Evolutionary conservation across 495 filamentous ascomycete genomes (phyloP), one percentile per base, ranked within the genome.

Genomic region (Trichoderma gamsii): DNA sequence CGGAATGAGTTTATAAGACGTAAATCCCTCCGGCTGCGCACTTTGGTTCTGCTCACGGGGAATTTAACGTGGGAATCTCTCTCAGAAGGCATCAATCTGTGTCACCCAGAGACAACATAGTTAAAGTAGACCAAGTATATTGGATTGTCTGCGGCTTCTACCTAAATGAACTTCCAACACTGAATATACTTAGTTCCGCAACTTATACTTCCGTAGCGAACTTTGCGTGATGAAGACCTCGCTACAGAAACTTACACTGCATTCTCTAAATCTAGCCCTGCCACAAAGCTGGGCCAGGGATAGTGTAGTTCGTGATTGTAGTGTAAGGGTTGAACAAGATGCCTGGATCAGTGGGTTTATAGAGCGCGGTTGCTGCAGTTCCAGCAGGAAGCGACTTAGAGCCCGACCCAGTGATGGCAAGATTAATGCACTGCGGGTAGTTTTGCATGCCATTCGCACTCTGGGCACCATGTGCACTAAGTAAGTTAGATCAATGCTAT

Each of bases 401-500:
- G 56, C 87, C 89, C 23, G 80, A 79, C 44, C 88, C 87, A 8
- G 83, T 84, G 70, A 91, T 79, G 70, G 85, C 78, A 68, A 90
- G 75, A 77, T 89, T 90, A 74, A 89, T 76, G 74, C 88, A 91
- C 66, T 88, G 74, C 7, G 87, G 88, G 76, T 90, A 91, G 78
- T 84, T 86, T 78, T 91, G 88, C 2, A 87, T 86, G 25, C 87
- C 87, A 70, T 84, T 77, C 32, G 74, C 67, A 12, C 76, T 74
- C 4, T 68, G 76, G 13, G 83, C 86, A 27, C 80, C 81, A 78
- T 89, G 86, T 21, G 89, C 56, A 61, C 56, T 61, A 23, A 15
- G 16, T 1, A 61, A 11, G 27, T 61, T 61, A 61, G 56, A 3
- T 61, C 9, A 61, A 32, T 29, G 29, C 2, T 61, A 3, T 15